Evolutionary conservation across 2,329 filamentous ascomycete species (phyloP), one percentile per base, ranked within the genome.

Genomic region (Fusarium domesticum): DNA sequence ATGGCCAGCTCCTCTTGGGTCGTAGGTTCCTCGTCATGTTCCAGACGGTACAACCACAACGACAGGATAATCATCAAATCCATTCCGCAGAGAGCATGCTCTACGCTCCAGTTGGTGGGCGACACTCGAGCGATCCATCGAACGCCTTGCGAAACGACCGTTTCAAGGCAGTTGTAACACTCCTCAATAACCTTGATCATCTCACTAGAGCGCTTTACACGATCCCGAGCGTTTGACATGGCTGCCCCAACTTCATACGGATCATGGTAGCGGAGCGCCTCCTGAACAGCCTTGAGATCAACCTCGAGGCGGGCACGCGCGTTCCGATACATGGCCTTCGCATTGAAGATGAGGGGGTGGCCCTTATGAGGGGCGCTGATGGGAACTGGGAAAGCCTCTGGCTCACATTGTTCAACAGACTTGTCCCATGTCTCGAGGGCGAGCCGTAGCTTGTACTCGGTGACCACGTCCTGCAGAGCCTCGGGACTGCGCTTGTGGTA

Each of bases 181-280:
- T 95, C 89, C 63, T 97, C 86, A 50, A 98, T 95, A 60, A 97
- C 91, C 72, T 96, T 95, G 75, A 96, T 87, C 92, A 97, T 97
- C 69, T 97, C 92, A 61, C 87, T 84, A 16, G 90, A 95, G 56
- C 93, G 86, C 79, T 93, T 93, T 56, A 98, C 91, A 67, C 88
- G 89, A 68, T 96, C 89, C 52, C 92, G 85, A 38, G 92, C 91
- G 55, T 89, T 85, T 6, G 90, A 95, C 93, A 98, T 98, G 50
- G 91, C 90, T 36, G 89, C 91, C 16, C 91, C 93, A 47, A 98
- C 92, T 68, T 98, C 93, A 63, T 95, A 97, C 2, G 91, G 89
- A 58, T 96, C 92, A 67, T 98, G 93, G 67, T 97, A 97, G 44
- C 93, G 87, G 45, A 98, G 79, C 18, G 92, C 93, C 73, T 97